Evolutionary conservation across 2,329 filamentous ascomycete species (phyloP).

Genomic region (Phyllosticta citriasiana): DNA sequence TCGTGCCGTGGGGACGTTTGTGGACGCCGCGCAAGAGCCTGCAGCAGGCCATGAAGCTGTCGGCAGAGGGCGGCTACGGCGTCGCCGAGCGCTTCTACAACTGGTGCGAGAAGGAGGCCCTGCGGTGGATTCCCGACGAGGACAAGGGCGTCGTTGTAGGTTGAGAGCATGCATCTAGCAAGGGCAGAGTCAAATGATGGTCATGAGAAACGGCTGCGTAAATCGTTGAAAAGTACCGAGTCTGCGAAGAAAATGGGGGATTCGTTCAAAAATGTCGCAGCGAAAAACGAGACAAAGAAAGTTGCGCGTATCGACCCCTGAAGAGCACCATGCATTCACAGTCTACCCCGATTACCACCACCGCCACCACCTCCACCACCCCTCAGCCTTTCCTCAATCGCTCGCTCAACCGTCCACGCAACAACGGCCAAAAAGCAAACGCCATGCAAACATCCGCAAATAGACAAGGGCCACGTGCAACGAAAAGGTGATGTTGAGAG

Average conservation of each 20-base stretch:
- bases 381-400: not conserved
- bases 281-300: not conserved
- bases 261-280: not conserved
- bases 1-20: conserved; percentile 40
- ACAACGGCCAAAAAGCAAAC: not conserved
- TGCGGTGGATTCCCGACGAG: conserved; percentile 14
- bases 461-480: not conserved
- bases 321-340: not conserved
- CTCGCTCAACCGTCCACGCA: not conserved
- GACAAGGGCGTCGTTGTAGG: not conserved
- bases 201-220: not conserved
- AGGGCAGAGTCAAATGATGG: not conserved
- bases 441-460: not conserved
- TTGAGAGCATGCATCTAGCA: not conserved
- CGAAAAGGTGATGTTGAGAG: not conserved
- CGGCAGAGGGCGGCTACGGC: conserved; percentile 30
- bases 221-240: not conserved
- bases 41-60: conserved; percentile 20
- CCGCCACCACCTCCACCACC: not conserved
- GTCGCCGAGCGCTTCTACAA: conserved; percentile 32
- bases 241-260: not conserved
- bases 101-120: conserved; percentile 28
- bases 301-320: not conserved
- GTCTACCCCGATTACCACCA: not conserved
- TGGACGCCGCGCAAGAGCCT: conserved; percentile 26